These are phyloP conservation scores for Asterophora parasitica DNA, from an alignment of 768 basidiomycete genomes.

Conservation along the genomic window DNA sequence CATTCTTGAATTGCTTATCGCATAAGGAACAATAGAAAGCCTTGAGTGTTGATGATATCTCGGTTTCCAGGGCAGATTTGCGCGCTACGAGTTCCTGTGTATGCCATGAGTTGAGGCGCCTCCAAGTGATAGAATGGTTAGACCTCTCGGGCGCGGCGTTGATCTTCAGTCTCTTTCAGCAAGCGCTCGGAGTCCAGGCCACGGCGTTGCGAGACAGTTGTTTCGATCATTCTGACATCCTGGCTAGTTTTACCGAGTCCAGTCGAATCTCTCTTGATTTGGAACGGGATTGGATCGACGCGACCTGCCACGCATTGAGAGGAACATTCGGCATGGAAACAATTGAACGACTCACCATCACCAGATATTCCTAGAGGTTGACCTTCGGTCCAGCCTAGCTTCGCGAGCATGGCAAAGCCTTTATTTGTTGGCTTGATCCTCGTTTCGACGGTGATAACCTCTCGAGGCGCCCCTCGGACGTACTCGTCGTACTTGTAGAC, in stretches of 20 bases:
- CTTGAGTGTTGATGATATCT: conserved; percentile 62
- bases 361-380: conserved; percentile 70
- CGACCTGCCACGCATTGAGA: conserved; percentile 45
- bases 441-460: conserved; percentile 77
- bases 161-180: conserved; percentile 74
- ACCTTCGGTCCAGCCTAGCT: conserved; percentile 81
- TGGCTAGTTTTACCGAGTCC: conserved; percentile 77
- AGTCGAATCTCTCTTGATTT: conserved; percentile 70
- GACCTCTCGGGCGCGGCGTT: conserved; percentile 71
- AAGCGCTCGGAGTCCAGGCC: conserved; percentile 79
- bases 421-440: conserved; percentile 76
- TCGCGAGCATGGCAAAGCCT: conserved; percentile 75
- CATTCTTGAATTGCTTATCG: conserved; percentile 84
- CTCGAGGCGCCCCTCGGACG: conserved; percentile 43
- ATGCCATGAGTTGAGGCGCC: conserved; percentile 3
- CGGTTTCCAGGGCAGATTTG: conserved; percentile 58
- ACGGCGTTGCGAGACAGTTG: conserved; percentile 78
- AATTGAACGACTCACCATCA: conserved; percentile 47
- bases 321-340: not conserved
- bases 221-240: conserved; percentile 80
- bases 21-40: conserved; percentile 81
- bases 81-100: conserved; percentile 59
- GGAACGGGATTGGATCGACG: conserved; percentile 79
- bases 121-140: conserved; percentile 7
- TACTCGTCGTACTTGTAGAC: conserved; percentile 66